Evolutionary conservation across 768 basidiomycete species (phyloP).

Genomic region (Amanita subjunquillea): DNA sequence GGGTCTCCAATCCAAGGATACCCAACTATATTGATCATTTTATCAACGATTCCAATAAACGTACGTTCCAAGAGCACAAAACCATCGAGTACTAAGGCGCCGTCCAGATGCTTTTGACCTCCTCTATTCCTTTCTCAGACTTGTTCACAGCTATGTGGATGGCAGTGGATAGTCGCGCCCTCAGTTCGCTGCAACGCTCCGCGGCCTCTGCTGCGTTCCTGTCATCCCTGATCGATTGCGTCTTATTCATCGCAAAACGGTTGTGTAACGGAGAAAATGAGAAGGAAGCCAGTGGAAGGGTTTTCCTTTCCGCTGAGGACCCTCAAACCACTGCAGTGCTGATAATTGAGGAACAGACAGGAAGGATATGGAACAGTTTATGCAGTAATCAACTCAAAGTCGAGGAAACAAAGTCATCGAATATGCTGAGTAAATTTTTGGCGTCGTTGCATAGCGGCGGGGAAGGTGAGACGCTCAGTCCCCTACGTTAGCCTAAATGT

Average conservation of each 20-base stretch:
- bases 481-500: neutral
- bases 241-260: slow-evolving; percentile 44
- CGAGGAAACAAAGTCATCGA: slow-evolving; percentile 31
- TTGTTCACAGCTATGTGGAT: slow-evolving; percentile 79
- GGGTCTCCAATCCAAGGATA: slow-evolving; percentile 74
- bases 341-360: slow-evolving; percentile 36
- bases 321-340: slow-evolving; percentile 6
- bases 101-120: neutral
- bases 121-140: slow-evolving; percentile 24
- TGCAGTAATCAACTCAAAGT: slow-evolving; percentile 33
- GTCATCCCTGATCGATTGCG: slow-evolving; percentile 59
- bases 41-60: slow-evolving; percentile 69
- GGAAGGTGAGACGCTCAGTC: slow-evolving; percentile 8
- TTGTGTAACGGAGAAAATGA: neutral
- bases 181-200: slow-evolving; percentile 45
- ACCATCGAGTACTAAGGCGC: neutral
- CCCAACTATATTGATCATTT: slow-evolving; percentile 66
- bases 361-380: slow-evolving; percentile 39
- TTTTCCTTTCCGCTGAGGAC: neutral
- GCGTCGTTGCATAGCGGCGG: slow-evolving; percentile 22
- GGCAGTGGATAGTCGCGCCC: slow-evolving; percentile 59
- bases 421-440: slow-evolving; percentile 31
- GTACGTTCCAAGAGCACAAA: slow-evolving; percentile 26
- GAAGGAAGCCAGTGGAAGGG: neutral
- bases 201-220: slow-evolving; percentile 56